These are phyloP conservation scores for Candida yuanshanica DNA, from an alignment of 805 yeast species.

Conservation along the genomic window DNA sequence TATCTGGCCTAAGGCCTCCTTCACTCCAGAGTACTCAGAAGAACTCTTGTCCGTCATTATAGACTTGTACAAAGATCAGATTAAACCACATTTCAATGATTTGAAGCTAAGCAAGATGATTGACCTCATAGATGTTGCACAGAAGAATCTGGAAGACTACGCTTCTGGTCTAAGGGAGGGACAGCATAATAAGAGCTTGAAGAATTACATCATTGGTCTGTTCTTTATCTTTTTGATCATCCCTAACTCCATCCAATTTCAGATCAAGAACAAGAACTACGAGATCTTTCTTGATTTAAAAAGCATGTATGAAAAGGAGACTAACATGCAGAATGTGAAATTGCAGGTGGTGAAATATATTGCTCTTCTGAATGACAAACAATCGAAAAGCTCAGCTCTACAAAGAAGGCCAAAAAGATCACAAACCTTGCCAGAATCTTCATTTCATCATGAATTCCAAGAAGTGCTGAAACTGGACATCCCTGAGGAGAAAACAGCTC, in stretches of 20 bases:
- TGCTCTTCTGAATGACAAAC: constrained; percentile 21
- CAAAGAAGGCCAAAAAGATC: constrained; percentile 25
- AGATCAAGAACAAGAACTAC: constrained; percentile 33
- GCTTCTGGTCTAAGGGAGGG: constrained; percentile 14
- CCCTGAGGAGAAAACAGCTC: neutral
- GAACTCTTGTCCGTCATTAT: constrained; percentile 27
- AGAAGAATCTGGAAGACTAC: constrained; percentile 29
- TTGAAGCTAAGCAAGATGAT: constrained; percentile 29
- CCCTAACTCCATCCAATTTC: constrained; percentile 36
- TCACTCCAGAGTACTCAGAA: constrained; percentile 36
- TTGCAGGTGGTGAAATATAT: constrained; percentile 30
- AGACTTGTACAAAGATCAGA: constrained; percentile 29
- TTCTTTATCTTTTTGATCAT: constrained; percentile 32
- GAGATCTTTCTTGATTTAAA: constrained; percentile 31
- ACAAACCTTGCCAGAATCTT: constrained; percentile 24
- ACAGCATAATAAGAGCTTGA: constrained; percentile 24
- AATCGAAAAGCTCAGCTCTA: neutral
- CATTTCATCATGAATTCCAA: constrained; percentile 13
- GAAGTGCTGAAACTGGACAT: constrained; percentile 6
- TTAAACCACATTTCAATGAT: constrained; percentile 26
- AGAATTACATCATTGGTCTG: constrained; percentile 31
- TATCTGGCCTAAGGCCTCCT: constrained; percentile 11
- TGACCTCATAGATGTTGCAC: constrained; percentile 33
- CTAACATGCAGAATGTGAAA: constrained; percentile 35
- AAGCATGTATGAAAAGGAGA: constrained; percentile 30